phyloP scores from a whole-genome alignment of 202 grass and related monocot genomes.

The Cymbopogon flexuosus region DNA sequence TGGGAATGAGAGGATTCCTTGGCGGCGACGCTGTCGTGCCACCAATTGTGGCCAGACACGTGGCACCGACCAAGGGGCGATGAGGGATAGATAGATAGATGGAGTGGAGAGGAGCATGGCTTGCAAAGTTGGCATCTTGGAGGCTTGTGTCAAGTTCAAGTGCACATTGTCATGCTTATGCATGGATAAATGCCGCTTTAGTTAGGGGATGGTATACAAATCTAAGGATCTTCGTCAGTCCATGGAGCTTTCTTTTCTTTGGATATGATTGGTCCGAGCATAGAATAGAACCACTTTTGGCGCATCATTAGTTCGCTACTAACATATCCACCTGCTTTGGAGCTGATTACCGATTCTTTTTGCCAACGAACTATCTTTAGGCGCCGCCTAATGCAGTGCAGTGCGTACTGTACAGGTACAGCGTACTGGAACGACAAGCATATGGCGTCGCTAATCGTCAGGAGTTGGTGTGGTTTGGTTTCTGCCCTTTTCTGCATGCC shows the following conservation, averaged over 20 bases:
- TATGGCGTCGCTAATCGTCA: background rate
- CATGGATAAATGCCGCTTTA: background rate
- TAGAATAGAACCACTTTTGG: slow-evolving; percentile 18
- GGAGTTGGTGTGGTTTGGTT: too few species aligned
- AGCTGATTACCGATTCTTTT: background rate
- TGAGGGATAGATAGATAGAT: background rate
- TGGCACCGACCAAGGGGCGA: slow-evolving; percentile 30
- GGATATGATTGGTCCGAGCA: background rate
- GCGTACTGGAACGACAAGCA: background rate
- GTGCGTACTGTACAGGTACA: too few species aligned
- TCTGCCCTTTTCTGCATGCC: background rate
- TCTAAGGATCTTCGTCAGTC: background rate
- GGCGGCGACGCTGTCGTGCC: background rate
- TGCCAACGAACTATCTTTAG: background rate
- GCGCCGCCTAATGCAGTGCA: too few species aligned
- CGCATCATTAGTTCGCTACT: background rate
- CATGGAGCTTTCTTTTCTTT: background rate
- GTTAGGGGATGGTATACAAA: slow-evolving; percentile 11
- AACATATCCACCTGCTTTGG: background rate
- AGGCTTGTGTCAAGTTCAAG: background rate
- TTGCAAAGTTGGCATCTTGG: background rate
- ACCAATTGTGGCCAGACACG: background rate
- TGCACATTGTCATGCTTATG: background rate
- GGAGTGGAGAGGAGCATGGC: background rate
- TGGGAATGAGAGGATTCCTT: slow-evolving; percentile 38